A percentile compares a stretch with the other conserved stretches of the same genome.
Conservation (phyloP, 73 alveolate genomes). For the Uronychia binucleata region DNA sequence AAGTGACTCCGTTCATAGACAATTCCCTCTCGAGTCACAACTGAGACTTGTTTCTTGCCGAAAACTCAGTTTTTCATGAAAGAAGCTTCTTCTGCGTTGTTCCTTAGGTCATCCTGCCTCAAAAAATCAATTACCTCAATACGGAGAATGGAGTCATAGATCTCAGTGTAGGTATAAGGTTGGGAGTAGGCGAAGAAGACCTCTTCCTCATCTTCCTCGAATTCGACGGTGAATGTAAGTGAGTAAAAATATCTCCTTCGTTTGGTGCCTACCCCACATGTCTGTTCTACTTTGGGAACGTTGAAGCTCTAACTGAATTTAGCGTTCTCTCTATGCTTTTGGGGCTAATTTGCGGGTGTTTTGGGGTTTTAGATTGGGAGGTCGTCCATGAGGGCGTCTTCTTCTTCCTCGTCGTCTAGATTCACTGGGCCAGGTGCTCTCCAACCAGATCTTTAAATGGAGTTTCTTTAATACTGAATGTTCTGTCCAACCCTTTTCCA, state of each 20-base stretch:
- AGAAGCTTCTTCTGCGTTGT: background rate
- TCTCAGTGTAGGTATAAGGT: slow-evolving; percentile 36
- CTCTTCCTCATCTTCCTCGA: slow-evolving; percentile 40
- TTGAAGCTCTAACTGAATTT: no score
- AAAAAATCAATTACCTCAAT: background rate
- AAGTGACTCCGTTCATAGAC: background rate
- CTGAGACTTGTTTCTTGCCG: background rate
- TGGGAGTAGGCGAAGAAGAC: slow-evolving; percentile 46
- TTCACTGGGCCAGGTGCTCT: slow-evolving; percentile 53
- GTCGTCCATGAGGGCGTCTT: slow-evolving; percentile 38
- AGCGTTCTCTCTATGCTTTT: no score
- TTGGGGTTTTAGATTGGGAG: no score
- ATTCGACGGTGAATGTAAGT: slow-evolving; percentile 19
- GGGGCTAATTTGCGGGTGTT: no score
- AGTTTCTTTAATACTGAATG: slow-evolving; percentile 10
- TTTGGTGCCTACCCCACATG: no score
- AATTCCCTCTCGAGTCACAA: background rate
- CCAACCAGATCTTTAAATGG: slow-evolving; percentile 56
- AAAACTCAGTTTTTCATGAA: background rate
- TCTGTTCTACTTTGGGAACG: no score
- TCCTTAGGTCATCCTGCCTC: background rate
- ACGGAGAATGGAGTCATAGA: background rate
- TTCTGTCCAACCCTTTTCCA: slow-evolving; percentile 35
- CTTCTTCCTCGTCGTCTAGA: slow-evolving; percentile 58
- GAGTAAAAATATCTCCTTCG: slow-evolving; percentile 38